These are phyloP conservation scores for Evernia prunastri DNA, from an alignment of 495 filamentous ascomycete species.

Conservation along the genomic window DNA sequence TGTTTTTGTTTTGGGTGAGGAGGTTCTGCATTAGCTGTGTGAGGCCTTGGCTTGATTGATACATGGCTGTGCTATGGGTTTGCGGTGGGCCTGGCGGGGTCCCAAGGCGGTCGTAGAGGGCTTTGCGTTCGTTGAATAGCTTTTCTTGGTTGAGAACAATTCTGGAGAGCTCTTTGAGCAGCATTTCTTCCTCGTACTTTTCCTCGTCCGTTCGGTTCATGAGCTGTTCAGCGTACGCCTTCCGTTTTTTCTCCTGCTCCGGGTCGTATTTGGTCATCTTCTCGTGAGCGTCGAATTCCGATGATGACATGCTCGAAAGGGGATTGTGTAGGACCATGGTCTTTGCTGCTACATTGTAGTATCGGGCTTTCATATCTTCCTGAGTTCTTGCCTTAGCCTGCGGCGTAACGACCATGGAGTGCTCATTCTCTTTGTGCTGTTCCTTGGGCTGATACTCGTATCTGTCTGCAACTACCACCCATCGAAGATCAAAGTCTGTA, in stretches of 20 bases:
- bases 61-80: conserved; percentile 50
- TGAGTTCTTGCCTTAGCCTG: conserved; percentile 53
- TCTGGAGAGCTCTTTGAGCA: conserved; percentile 82
- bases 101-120: conserved; percentile 84
- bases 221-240: conserved; percentile 72
- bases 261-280: conserved; percentile 81
- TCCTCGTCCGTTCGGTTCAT: conserved; percentile 78
- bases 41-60: conserved; percentile 72
- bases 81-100: conserved; percentile 61
- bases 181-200: conserved; percentile 80
- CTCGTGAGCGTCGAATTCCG: conserved; percentile 75
- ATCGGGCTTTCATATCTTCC: conserved; percentile 88
- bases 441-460: conserved; percentile 65
- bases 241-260: conserved; percentile 65
- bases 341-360: conserved; percentile 76
- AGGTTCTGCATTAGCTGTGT: conserved; percentile 74
- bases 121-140: conserved; percentile 78
- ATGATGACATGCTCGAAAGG: conserved; percentile 72
- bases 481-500: conserved; percentile 74
- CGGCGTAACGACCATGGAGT: conserved; percentile 41
- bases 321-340: conserved; percentile 81
- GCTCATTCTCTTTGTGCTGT: conserved; percentile 27
- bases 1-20: conserved; percentile 34
- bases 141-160: conserved; percentile 75
- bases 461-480: conserved; percentile 86